Conservation (phyloP, 2,329 filamentous ascomycete species). For the Penicillium sclerotiorum region DNA sequence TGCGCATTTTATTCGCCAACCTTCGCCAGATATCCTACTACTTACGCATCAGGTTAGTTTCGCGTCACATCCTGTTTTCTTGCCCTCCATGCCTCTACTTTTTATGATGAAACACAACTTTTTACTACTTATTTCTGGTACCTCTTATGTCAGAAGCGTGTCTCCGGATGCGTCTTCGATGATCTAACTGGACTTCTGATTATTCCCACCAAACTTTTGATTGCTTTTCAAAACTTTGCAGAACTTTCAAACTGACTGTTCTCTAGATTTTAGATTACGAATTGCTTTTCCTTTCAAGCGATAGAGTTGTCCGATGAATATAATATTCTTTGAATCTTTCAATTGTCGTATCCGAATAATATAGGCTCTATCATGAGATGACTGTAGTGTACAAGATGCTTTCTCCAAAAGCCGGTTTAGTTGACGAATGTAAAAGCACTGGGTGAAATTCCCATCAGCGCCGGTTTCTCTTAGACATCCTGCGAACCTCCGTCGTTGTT, state of each 20-base stretch:
- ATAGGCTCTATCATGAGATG: too few species aligned
- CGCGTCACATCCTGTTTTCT: slow-evolving; percentile 33
- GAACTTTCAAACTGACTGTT: slow-evolving; percentile 25
- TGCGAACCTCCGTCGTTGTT: slow-evolving; percentile 28
- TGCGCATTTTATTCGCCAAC: background rate
- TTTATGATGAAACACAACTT: slow-evolving; percentile 69
- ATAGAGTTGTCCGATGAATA: slow-evolving; percentile 1
- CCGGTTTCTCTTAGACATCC: slow-evolving; percentile 36
- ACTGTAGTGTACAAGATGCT: slow-evolving; percentile 1
- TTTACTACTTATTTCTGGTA: slow-evolving; percentile 80
- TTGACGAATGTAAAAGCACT: background rate
- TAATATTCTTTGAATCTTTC: background rate
- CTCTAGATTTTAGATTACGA: slow-evolving; percentile 6
- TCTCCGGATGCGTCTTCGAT: slow-evolving; percentile 60
- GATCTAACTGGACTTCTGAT: slow-evolving; percentile 89
- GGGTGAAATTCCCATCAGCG: slow-evolving; percentile 5
- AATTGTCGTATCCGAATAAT: too few species aligned
- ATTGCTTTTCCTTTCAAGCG: background rate
- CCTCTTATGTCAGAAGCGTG: slow-evolving; percentile 85
- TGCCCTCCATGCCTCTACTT: slow-evolving; percentile 8
- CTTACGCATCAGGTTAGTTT: slow-evolving; percentile 30
- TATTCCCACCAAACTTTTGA: slow-evolving; percentile 8
- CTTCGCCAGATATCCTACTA: background rate
- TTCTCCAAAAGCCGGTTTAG: too few species aligned
- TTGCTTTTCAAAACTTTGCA: slow-evolving; percentile 8